Evolutionary conservation across 768 basidiomycete species (phyloP), one percentile per base, ranked within the genome.

Genomic region (Calocera cornea): DNA sequence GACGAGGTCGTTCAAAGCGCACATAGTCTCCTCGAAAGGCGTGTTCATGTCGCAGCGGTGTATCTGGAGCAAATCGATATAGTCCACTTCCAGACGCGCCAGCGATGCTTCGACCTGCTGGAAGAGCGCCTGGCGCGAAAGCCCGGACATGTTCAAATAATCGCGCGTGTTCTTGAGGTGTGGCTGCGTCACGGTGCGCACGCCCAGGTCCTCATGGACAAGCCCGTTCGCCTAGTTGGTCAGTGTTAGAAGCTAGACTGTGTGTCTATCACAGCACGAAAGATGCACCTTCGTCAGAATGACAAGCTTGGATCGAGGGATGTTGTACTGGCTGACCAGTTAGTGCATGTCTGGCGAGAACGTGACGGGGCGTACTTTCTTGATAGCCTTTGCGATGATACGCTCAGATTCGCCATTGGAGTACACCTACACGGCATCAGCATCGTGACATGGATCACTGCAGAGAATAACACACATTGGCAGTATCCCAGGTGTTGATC

Each of bases 1-100:
- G 2, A 87, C 84, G 19, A 87, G 82, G 67, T 87, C 86, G 66
- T 87, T 83, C 34, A 87, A 77, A 5, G 86, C 86, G 79, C 84
- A 81, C 86, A 87, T 87, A 0, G 78, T 83, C 72, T 83, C 82
- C 63, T 78, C 78, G 0, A 74, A 68, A 5, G 82, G 75, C 0
- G 78, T 76, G 0, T 68, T 66, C 8, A 70, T 40, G 66, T 82
- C 82, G 47, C 76, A 80, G 17, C 77, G 72, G 49, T 83, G 83
- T 34, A 87, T 78, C 69, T 67, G 66, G 5, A 69, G 67, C 16
- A 69, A 38, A 34, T 69, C 69, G 67, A 68, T 60, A 41, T 69
- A 69, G 22, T 44, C 33, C n/a, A 38, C 40, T 22, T 60, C 40
- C 7, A 69, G 41, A 1, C 69, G 54, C 40, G 64, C 38, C 12